Base-by-base conservation (phyloP, 345 rosid genomes). In the Toxicodendron radicans region DNA sequence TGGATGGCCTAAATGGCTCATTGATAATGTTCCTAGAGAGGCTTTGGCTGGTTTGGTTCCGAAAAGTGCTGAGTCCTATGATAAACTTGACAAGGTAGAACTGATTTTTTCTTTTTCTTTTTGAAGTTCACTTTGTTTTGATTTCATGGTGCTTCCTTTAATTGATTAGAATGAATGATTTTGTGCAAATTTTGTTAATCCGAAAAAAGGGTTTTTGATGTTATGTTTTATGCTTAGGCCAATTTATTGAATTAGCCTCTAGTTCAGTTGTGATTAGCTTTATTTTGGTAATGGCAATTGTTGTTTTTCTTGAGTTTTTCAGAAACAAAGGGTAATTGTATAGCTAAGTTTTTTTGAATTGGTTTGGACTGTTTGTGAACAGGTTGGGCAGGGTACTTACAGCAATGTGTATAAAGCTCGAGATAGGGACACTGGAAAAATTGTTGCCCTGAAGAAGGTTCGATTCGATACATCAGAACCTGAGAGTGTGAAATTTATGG, bases 401-500 rank as follows among this genome's bases (percentile, higher is more conserved):
- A 92, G 95, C 78, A 86, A 92, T 77, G 97, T 90, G 46, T 88
- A 90, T 78, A 90, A 84, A 83, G 97, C 93, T 74, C 79, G 86
- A 71, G 97, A 90, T 49, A 85, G 81, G 57, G 85, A 82, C 65
- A 90, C 91, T 0, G 93, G 92, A 14, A 88, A 86, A 82, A 83
- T 92, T 43, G 95, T 92, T 70, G 97, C 93, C 57, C 67, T 88
- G 72, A 92, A 92, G 87, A 92, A 90, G 93, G 91, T 92, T 11
- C 84, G 85, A 5, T 90, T 90, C 27, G 89, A 88, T 73, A 82
- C 87, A 64, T 79, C 89, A 11, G 92, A 90, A 78, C 90, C 95
- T n/a, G 91, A 88, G 83, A 88, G 93, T 75, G 83, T 92, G 58
- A 87, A 85, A 76, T 92, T 92, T 73, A 90, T 88, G 94, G 94